phyloP scores from a whole-genome alignment of 768 basidiomycete genomes.

The Galerina marginata region DNA sequence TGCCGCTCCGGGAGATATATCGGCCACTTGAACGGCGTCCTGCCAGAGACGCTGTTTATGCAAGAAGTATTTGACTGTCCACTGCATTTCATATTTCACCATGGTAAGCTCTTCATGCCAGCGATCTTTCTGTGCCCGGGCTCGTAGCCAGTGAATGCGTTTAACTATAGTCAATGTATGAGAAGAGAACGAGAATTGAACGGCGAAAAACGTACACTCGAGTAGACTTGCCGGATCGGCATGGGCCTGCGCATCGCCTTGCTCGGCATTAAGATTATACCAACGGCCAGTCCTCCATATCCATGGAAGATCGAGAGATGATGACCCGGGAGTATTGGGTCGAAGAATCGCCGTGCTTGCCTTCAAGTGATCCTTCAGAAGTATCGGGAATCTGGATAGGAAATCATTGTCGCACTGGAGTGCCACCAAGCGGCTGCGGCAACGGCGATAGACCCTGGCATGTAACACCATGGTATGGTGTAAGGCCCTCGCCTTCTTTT shows the following conservation, averaged over 20 bases:
- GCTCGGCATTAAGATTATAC: background rate
- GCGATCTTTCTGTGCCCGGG: conserved; percentile 8
- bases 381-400: background rate
- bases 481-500: background rate
- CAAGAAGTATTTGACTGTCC: background rate
- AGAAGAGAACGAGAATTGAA: too few relatives aligned
- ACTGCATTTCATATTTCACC: conserved; percentile 6
- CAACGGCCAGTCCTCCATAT: conserved; percentile 13
- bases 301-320: conserved; percentile 7
- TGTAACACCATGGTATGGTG: background rate
- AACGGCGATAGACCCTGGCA: conserved; percentile 6
- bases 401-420: background rate
- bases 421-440: background rate
- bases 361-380: conserved; percentile 12
- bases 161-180: conserved; percentile 3
- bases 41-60: background rate
- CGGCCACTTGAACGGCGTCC: background rate
- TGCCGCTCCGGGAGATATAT: background rate
- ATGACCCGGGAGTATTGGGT: conserved; percentile 17
- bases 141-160: conserved; percentile 23
- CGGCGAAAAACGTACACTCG: conserved; percentile 13
- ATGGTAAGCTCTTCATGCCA: conserved; percentile 18
- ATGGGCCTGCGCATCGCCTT: background rate
- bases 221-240: background rate
- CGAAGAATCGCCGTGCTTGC: conserved; percentile 21